Evolutionary conservation across 768 basidiomycete species (phyloP).

Genomic region (Boletus pseudopeckii): DNA sequence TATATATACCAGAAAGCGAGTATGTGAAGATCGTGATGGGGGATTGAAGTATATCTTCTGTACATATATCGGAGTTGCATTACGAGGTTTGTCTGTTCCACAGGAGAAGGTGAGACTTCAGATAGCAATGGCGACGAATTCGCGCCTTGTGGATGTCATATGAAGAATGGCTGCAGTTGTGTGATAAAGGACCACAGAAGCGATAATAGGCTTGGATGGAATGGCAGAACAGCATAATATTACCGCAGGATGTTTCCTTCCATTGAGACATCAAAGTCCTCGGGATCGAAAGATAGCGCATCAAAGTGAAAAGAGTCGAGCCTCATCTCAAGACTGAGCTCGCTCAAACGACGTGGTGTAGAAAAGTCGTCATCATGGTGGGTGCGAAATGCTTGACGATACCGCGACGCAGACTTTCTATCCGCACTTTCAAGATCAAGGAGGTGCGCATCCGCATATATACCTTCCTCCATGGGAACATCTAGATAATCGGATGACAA

Average conservation of each 20-base stretch:
- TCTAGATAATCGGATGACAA: slow-evolving; percentile 16
- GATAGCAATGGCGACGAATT: not conserved
- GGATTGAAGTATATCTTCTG: slow-evolving; percentile 6
- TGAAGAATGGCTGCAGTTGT: not conserved
- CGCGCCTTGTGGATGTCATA: slow-evolving; percentile 7
- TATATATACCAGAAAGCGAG: slow-evolving; percentile 12
- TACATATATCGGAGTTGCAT: slow-evolving; percentile 1
- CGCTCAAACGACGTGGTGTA: slow-evolving; percentile 24
- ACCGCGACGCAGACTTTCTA: slow-evolving; percentile 12
- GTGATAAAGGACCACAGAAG: not conserved
- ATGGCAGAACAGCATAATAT: slow-evolving; percentile 1
- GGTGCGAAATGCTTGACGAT: slow-evolving; percentile 1
- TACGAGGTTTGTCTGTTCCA: slow-evolving; percentile 1
- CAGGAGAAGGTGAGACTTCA: not conserved
- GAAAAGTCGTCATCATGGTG: not conserved
- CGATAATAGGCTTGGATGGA: not conserved
- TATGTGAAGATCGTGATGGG: slow-evolving; percentile 12
- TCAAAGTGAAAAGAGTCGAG: slow-evolving; percentile 76
- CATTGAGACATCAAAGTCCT: slow-evolving; percentile 42
- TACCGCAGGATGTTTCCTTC: slow-evolving; percentile 14
- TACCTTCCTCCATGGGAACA: slow-evolving; percentile 18
- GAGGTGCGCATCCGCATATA: slow-evolving; percentile 11
- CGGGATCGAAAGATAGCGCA: slow-evolving; percentile 61
- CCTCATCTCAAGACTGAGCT: slow-evolving; percentile 58
- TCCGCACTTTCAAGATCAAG: slow-evolving; percentile 19